Conservation (phyloP, 2,329 filamentous ascomycete species). For the Periconia macrospinosa region DNA sequence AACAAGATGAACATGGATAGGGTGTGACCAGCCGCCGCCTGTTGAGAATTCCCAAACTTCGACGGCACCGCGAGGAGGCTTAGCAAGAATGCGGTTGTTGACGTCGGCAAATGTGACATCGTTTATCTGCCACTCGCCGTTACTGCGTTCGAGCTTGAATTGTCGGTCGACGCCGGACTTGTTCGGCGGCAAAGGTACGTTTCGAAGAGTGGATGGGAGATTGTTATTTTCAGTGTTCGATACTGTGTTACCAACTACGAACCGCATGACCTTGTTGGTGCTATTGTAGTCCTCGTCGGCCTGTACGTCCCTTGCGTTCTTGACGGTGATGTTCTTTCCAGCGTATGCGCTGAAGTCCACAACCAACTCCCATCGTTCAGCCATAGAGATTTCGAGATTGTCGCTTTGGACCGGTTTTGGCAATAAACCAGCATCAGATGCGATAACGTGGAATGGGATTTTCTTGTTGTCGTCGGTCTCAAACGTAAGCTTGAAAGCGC, state of each 20-base stretch:
- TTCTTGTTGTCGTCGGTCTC: constrained; percentile 38
- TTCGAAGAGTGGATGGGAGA: constrained; percentile 29
- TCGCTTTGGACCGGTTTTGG: constrained; percentile 48
- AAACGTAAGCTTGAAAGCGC: constrained; percentile 56
- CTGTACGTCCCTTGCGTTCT: constrained; percentile 50
- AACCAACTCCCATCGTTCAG: constrained; percentile 63
- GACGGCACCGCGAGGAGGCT: constrained; percentile 33
- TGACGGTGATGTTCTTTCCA: constrained; percentile 55
- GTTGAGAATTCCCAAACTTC: constrained; percentile 49
- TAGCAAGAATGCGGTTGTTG: constrained; percentile 36
- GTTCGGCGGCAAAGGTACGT: constrained; percentile 35
- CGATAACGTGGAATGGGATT: constrained; percentile 58
- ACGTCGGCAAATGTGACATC: constrained; percentile 34
- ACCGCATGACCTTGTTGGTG: constrained; percentile 45
- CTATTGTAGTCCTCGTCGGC: constrained; percentile 56
- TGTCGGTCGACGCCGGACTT: constrained; percentile 32
- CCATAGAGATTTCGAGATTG: constrained; percentile 55
- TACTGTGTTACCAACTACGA: constrained; percentile 50
- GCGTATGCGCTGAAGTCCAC: constrained; percentile 57
- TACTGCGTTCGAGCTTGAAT: constrained; percentile 38
- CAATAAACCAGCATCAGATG: constrained; percentile 52
- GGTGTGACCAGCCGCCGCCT: constrained; percentile 57
- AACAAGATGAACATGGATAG: constrained; percentile 60
- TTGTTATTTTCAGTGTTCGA: constrained; percentile 20
- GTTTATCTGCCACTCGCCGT: constrained; percentile 36